Evolutionary conservation across 768 basidiomycete genomes (phyloP), one percentile per base, ranked within the genome.

Genomic region (Cantharellus anzutake): DNA sequence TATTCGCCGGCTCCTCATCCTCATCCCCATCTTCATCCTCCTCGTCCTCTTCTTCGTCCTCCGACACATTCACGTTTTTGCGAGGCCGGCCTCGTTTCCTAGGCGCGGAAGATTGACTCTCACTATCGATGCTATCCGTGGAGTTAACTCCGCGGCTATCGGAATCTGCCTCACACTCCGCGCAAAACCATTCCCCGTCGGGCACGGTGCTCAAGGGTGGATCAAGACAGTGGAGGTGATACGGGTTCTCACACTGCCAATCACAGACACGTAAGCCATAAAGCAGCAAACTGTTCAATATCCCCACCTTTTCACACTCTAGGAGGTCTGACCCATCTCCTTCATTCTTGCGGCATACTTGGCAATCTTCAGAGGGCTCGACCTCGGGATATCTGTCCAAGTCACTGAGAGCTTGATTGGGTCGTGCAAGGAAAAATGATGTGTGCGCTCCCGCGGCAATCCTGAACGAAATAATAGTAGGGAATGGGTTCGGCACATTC

Each of bases 121-220:
- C 52, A 7, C 11, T 11, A 11, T 11, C 38, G 11, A 11, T 37
- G 11, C 38, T 37, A 7, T 55, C 52, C 52, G 14, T 37, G 1
- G 14, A 11, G 11, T 55, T 37, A 11, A 37, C 11, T 11, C 52
- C 20, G 20, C 20, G 20, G 20, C 20, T 29, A 37, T 61, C 66
- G n/a, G 59, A 63, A 44, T 70, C 67, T 5, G 58, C 55, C 34
- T 61, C 52, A 67, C 91, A 94, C 60, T 79, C 74, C 0, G 84
- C 81, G 66, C 91, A 94, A 75, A 90, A 90, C 90, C 91, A 92
- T 71, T 92, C 86, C 42, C 87, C 93, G 41, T 86, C 84, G 0
- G 93, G 93, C 16, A 93, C 73, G 3, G 75, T 79, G 14, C 72
- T 68, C 52, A 98, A 71, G 2, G 91, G 88, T 16, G 91, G 90